Base-by-base conservation (phyloP, 257 asterid species). In the Ballota nigra region DNA sequence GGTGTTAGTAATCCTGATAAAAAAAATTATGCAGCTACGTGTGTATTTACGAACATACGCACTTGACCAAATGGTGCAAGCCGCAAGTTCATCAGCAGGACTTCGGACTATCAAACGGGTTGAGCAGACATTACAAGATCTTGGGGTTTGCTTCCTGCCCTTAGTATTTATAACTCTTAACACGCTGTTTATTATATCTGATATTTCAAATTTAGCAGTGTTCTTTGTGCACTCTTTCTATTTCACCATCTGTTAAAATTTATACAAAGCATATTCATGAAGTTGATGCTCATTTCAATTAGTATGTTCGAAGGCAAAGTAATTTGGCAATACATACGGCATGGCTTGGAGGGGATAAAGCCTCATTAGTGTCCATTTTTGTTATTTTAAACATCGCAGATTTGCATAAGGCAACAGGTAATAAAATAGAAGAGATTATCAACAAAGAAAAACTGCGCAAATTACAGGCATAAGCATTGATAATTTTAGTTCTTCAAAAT, bases 71-170 rank as follows among this genome's bases (percentile, higher is more conserved):
- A 89, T 92, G 96, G 98, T 95, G 82, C 97, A 95, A 89, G 99
- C 97, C 69, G 99, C 94, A 63, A 95, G 98, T 83, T 95, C 99
- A 20, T 92, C 96, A 26, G 97, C 99, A 5, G 99, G 98, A 68
- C 97, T 95, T 56, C 88, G 98, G 79, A 92, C 95, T 69, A 89
- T 92, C 79, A 95, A 95, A 78, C 89, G 95, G 58, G 96, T 89
- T 63, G 99, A 95, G 81, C 99, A 95, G 84, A 88, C 99, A 55
- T 83, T 95, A 71, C 99, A 92, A 83, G 99, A 92, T 75, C 97
- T 92, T 68, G 98, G 98, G 95, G 99, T 94, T 82, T 69, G 96
- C 80, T 75, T 73, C 81, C 79, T 83, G 43, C 74, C 57, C 29
- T 74, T 58, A 71, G 34, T 8, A 20, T 41, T 31, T 49, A 11